Evolutionary conservation across 257 asterid genomes (phyloP).

Genomic region (Ligustrum vulgare): DNA sequence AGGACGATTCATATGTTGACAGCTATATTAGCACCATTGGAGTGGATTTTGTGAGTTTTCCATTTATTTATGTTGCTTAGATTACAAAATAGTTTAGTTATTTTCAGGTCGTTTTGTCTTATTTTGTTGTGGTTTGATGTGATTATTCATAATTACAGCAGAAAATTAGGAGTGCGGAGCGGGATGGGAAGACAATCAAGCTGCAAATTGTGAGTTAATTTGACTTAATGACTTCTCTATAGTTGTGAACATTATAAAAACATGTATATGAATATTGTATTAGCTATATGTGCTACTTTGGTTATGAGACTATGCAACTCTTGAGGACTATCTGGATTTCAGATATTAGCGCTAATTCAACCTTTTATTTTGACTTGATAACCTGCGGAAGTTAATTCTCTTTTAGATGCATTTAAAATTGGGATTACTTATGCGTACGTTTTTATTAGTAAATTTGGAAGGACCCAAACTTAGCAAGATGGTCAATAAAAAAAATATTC

Average conservation of each 20-base stretch:
- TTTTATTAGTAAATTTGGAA: not conserved
- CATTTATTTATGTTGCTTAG: not conserved
- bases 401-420: not conserved
- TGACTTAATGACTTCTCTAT: slow-evolving; percentile 1
- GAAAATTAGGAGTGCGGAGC: slow-evolving; percentile 97
- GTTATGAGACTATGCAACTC: not conserved
- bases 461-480: slow-evolving; percentile 1
- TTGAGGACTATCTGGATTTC: not conserved
- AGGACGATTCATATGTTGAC: slow-evolving; percentile 98
- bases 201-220: slow-evolving; percentile 86
- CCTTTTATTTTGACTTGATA: not conserved
- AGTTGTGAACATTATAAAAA: not conserved
- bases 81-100: not conserved
- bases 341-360: slow-evolving; percentile 5
- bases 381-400: not conserved
- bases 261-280: not conserved
- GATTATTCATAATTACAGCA: slow-evolving; percentile 31
- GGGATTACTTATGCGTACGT: not conserved
- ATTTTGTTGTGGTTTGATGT: slow-evolving; percentile 11
- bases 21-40: slow-evolving; percentile 99
- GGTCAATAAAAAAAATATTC: not conserved
- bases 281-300: not conserved
- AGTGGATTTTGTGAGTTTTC: slow-evolving; percentile 82
- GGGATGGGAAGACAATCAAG: slow-evolving; percentile 91
- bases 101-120: not conserved